phyloP scores from a whole-genome alignment of 1,139 yeast species.

The Yamadazyma jaroonii region DNA sequence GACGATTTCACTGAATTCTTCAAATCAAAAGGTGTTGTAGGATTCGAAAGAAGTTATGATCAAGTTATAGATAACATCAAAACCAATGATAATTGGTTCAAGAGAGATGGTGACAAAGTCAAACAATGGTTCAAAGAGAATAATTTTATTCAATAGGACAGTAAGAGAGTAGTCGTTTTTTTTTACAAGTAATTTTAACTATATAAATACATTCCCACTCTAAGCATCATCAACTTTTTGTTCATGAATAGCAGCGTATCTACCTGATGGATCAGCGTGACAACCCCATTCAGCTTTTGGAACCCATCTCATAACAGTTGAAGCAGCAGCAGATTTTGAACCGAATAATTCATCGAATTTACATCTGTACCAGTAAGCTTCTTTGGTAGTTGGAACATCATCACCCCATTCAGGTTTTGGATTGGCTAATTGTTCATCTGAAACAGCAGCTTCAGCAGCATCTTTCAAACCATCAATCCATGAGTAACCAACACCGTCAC shows the following conservation, averaged over 20 bases:
- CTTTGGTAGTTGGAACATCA: conserved; percentile 95
- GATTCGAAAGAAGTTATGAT: conserved; percentile 56
- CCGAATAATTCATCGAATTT: conserved; percentile 89
- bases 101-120: conserved; percentile 29
- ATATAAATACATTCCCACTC: conserved; percentile 2
- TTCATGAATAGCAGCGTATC: conserved; percentile 89
- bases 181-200: background rate
- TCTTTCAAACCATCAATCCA: conserved; percentile 99
- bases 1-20: conserved; percentile 52
- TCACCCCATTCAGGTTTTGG: conserved; percentile 96
- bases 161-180: background rate
- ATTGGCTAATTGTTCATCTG: conserved; percentile 84
- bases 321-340: conserved; percentile 85
- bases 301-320: conserved; percentile 98
- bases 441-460: conserved; percentile 79
- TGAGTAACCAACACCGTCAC: conserved; percentile 99
- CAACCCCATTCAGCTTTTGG: conserved; percentile 99
- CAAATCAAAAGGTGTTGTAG: conserved; percentile 51
- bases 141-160: conserved; percentile 2
- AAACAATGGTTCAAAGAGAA: conserved; percentile 21
- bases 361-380: conserved; percentile 98
- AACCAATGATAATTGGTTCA: conserved; percentile 48
- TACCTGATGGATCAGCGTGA: conserved; percentile 97
- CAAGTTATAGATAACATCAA: conserved; percentile 55
- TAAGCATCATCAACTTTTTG: conserved; percentile 31